Percentiles rank a stretch among this genome's conserved stretches.
Conservation (phyloP, 1,284 basidiomycete species). For the Puccinia polysora region DNA sequence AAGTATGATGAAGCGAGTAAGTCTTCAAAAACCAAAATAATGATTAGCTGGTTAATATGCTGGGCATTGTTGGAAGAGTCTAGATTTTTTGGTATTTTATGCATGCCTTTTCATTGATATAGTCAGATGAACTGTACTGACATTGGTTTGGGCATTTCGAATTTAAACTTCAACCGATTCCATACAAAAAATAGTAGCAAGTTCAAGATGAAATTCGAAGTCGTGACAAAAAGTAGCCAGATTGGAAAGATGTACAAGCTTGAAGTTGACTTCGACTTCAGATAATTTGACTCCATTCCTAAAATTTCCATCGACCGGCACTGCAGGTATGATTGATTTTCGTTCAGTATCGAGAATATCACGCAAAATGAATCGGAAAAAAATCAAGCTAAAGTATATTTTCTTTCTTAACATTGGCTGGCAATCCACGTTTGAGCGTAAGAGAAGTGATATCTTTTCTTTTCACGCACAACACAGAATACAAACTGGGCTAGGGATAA, state of each 20-base stretch:
- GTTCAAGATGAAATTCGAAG: conserved; percentile 12
- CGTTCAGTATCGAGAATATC: not conserved
- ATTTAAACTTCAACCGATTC: conserved; percentile 19
- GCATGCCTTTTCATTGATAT: too few relatives aligned
- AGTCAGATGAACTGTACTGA: not conserved
- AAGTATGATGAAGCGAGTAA: conserved; percentile 7
- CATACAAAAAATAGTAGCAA: conserved; percentile 18
- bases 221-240: conserved; percentile 25
- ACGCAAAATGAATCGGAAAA: not conserved
- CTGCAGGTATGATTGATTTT: not conserved
- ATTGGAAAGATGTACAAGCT: conserved; percentile 24
- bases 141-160: not conserved
- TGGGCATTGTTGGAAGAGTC: not conserved
- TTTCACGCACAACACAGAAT: conserved; percentile 22
- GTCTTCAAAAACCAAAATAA: not conserved
- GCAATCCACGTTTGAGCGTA: not conserved
- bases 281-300: not conserved
- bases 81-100: not conserved
- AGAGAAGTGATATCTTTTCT: too few relatives aligned
- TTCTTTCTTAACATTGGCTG: not conserved
- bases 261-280: not conserved
- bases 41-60: not conserved
- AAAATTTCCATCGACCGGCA: conserved; percentile 33
- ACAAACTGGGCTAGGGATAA: conserved; percentile 23
- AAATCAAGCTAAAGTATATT: not conserved